These are phyloP conservation scores for Penicillium longicatenatum DNA, from an alignment of 495 filamentous ascomycete species.

Conservation along the genomic window DNA sequence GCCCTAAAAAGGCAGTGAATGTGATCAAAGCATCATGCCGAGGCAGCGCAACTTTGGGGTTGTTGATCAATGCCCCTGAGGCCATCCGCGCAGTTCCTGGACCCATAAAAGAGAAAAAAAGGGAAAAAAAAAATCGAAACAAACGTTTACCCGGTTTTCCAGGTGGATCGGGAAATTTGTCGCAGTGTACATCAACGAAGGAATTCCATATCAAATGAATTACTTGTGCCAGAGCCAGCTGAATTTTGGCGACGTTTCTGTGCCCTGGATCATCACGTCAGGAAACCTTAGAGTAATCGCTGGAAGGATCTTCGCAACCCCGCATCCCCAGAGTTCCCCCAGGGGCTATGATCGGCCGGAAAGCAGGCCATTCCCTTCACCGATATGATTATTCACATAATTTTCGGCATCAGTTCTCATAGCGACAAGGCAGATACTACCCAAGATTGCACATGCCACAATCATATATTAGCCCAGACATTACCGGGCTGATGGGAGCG, in stretches of 20 bases:
- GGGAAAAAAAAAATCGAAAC: no score
- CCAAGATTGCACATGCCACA: neutral
- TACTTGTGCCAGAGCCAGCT: neutral
- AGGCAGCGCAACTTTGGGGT: conserved; percentile 12
- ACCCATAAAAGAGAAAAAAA: neutral
- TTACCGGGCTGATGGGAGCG: neutral
- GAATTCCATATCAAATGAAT: neutral
- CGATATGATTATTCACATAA: neutral
- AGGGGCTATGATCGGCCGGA: neutral
- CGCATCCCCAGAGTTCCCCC: conserved; percentile 6
- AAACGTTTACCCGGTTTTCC: neutral
- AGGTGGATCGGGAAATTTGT: neutral
- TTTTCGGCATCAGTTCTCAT: neutral
- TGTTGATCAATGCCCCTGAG: conserved; percentile 14
- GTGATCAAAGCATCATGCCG: conserved; percentile 14
- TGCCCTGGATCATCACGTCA: conserved; percentile 3
- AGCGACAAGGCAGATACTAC: neutral
- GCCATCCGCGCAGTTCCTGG: conserved; percentile 2
- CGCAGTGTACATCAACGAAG: neutral
- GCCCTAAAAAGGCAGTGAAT: conserved; percentile 10
- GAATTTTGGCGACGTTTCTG: neutral
- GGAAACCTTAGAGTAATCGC: conserved; percentile 5
- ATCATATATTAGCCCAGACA: neutral
- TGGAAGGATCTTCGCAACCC: conserved; percentile 14
- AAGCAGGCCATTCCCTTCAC: neutral